Conservation (phyloP, 1,139 yeast genomes). For the Pichia cactophila region DNA sequence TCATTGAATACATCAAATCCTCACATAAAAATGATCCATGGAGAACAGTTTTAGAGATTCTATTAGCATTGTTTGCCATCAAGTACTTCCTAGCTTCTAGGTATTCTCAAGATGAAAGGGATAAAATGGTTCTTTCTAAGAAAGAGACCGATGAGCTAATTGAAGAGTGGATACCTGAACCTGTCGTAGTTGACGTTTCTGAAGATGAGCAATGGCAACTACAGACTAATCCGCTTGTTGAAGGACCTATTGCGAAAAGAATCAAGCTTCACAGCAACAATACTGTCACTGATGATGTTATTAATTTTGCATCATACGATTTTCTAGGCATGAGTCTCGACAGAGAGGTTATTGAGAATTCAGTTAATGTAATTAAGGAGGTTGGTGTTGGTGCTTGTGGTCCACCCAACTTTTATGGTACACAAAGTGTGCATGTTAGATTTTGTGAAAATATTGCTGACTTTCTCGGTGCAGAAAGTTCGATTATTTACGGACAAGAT, state of each 20-base stretch:
- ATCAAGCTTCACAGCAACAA: slow-evolving; percentile 14
- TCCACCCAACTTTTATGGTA: slow-evolving; percentile 96
- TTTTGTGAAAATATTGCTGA: slow-evolving; percentile 69
- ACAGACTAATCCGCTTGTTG: slow-evolving; percentile 53
- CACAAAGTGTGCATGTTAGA: slow-evolving; percentile 83
- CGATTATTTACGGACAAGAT: slow-evolving; percentile 90
- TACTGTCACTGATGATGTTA: slow-evolving; percentile 29
- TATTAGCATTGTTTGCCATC: slow-evolving; percentile 75
- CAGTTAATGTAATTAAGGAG: slow-evolving; percentile 49
- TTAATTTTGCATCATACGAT: slow-evolving; percentile 60
- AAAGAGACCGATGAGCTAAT: slow-evolving; percentile 77
- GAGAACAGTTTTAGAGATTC: slow-evolving; percentile 74
- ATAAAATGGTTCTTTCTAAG: slow-evolving; percentile 54
- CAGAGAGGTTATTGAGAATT: slow-evolving; percentile 43
- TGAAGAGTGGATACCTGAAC: slow-evolving; percentile 88
- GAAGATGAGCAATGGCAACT: slow-evolving; percentile 56
- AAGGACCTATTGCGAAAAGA: slow-evolving; percentile 43
- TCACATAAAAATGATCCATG: slow-evolving; percentile 93
- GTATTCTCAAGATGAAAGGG: slow-evolving; percentile 70
- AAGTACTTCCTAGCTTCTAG: slow-evolving; percentile 78
- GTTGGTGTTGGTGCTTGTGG: slow-evolving; percentile 99
- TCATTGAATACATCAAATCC: slow-evolving; percentile 72
- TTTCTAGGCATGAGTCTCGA: slow-evolving; percentile 51
- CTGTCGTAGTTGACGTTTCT: slow-evolving; percentile 52
- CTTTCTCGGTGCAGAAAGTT: slow-evolving; percentile 68